phyloP scores from a whole-genome alignment of 2,329 filamentous ascomycete genomes.

The Monilinia laxa region DNA sequence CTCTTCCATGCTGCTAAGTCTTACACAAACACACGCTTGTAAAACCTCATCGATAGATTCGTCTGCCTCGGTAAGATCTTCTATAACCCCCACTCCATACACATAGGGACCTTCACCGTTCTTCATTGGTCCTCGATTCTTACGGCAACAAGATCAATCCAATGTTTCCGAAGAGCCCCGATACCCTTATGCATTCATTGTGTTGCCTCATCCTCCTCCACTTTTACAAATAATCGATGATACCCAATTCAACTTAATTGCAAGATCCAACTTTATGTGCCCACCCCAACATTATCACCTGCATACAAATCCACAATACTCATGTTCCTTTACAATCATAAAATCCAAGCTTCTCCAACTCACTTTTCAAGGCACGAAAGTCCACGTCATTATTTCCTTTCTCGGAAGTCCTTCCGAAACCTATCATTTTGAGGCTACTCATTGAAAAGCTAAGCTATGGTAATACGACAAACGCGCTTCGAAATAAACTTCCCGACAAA shows the following conservation, averaged over 20 bases:
- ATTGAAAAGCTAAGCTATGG: slow-evolving; percentile 2
- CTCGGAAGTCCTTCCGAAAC: background rate
- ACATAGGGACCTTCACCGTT: background rate
- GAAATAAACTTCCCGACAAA: background rate
- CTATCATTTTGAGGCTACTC: background rate
- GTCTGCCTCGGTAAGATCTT: background rate
- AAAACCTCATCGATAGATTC: background rate
- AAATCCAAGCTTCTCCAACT: background rate
- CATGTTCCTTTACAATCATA: background rate
- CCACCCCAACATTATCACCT: background rate
- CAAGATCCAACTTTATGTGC: background rate
- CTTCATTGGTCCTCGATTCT: background rate
- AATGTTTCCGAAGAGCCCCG: background rate
- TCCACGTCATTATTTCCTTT: background rate
- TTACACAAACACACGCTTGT: background rate
- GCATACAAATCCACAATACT: background rate
- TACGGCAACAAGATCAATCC: background rate
- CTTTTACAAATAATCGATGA: background rate
- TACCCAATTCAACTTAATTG: background rate
- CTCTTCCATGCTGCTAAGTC: background rate
- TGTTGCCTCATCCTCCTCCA: slow-evolving; percentile 1
- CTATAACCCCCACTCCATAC: background rate
- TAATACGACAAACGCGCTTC: background rate
- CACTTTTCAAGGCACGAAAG: background rate
- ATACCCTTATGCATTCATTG: background rate